phyloP scores from a whole-genome alignment of 2,329 filamentous ascomycete species.

The Arachnopeziza araneosa region DNA sequence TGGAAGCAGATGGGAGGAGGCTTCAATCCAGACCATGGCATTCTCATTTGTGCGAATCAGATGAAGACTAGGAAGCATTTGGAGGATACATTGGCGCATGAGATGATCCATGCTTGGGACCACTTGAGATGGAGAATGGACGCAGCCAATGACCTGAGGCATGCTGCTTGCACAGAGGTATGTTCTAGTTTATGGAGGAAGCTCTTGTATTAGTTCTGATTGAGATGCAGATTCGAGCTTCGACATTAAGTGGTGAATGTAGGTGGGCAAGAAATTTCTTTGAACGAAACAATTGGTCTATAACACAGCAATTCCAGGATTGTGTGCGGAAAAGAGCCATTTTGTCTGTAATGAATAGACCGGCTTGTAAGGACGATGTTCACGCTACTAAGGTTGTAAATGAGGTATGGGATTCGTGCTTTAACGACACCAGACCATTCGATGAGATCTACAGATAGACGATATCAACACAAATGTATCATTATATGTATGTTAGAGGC shows the following conservation, averaged over 20 bases:
- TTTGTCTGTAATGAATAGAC: slow-evolving; percentile 70
- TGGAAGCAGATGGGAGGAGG: slow-evolving; percentile 66
- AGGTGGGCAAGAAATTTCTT: slow-evolving; percentile 84
- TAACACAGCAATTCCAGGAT: slow-evolving; percentile 90
- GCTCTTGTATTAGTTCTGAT: slow-evolving; percentile 13
- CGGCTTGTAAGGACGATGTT: slow-evolving; percentile 75
- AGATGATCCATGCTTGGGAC: slow-evolving; percentile 98
- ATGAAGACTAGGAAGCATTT: slow-evolving; percentile 73
- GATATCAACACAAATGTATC: slow-evolving; percentile 12
- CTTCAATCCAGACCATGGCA: slow-evolving; percentile 81
- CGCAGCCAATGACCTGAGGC: slow-evolving; percentile 70
- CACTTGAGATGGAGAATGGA: slow-evolving; percentile 88
- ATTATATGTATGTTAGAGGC: slow-evolving; percentile 13
- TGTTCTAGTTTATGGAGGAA: slow-evolving; percentile 18
- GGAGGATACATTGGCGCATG: slow-evolving; percentile 91
- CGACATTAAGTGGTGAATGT: slow-evolving; percentile 89
- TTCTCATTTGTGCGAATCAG: slow-evolving; percentile 89
- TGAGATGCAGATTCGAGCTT: slow-evolving; percentile 70
- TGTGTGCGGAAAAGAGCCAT: slow-evolving; percentile 82
- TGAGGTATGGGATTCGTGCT: slow-evolving; percentile 98
- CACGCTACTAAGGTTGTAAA: slow-evolving; percentile 87
- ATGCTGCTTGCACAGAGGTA: slow-evolving; percentile 93
- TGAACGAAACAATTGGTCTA: slow-evolving; percentile 74
- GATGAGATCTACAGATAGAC: slow-evolving; percentile 83
- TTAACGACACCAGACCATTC: slow-evolving; percentile 88